These are phyloP conservation scores for Moniliella sp. DNA, from an alignment of 1,284 basidiomycete species.

Conservation along the genomic window DNA sequence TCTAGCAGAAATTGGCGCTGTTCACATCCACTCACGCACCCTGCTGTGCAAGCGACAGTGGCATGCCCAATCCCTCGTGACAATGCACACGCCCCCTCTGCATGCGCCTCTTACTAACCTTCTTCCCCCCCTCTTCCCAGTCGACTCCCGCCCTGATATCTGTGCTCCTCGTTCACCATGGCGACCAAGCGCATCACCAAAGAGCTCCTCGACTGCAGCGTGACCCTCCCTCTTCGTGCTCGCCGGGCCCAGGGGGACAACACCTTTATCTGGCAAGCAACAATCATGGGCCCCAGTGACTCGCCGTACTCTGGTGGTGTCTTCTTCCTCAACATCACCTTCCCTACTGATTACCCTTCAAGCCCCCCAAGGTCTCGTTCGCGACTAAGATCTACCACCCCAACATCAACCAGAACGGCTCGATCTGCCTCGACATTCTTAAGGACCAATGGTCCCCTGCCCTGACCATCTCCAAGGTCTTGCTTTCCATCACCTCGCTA, in stretches of 20 bases:
- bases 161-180: no score
- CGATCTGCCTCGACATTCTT: constrained; percentile 91
- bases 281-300: constrained; percentile 45
- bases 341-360: constrained; percentile 97
- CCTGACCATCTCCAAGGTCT: constrained; percentile 85
- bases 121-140: no score
- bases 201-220: constrained; percentile 32
- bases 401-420: constrained; percentile 91
- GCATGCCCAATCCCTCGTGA: no score
- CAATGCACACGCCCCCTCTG: no score
- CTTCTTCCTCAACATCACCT: constrained; percentile 91
- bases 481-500: constrained; percentile 84
- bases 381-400: constrained; percentile 82
- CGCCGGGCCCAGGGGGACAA: constrained; percentile 33
- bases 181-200: constrained; percentile 5
- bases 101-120: no score
- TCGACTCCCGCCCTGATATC: no score
- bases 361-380: constrained; percentile 90
- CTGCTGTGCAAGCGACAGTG: no score
- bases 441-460: constrained; percentile 81
- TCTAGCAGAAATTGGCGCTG: no score
- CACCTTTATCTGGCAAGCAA: constrained; percentile 34
- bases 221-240: constrained; percentile 32
- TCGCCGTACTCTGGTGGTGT: constrained; percentile 88
- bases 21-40: no score